Evolutionary conservation across 2,329 filamentous ascomycete genomes (phyloP).

Genomic region (Aspergillus novofumigatus): DNA sequence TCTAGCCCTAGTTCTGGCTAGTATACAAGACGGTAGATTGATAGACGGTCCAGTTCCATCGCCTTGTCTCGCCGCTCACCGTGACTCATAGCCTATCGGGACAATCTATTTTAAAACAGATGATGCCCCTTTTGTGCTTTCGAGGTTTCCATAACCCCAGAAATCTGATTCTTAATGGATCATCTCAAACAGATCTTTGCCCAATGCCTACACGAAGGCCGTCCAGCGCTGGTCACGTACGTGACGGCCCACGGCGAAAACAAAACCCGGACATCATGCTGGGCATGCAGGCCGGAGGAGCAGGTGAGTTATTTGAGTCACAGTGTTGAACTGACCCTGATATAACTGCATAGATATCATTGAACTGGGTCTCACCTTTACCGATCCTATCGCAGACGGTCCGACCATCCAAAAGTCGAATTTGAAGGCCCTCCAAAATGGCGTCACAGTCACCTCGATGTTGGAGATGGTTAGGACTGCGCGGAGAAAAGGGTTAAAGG

Average conservation of each 20-base stretch:
- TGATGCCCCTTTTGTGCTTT: too few relatives aligned
- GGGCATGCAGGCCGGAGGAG: constrained; percentile 80
- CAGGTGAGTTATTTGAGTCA: constrained; percentile 55
- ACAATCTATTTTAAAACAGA: too few relatives aligned
- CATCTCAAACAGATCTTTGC: constrained; percentile 50
- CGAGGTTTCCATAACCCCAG: too few relatives aligned
- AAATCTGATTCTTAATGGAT: constrained; percentile 40
- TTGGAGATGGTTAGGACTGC: constrained; percentile 79
- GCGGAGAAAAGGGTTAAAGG: constrained; percentile 66
- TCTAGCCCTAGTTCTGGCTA: too few relatives aligned
- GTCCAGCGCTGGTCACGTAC: constrained; percentile 85
- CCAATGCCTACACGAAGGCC: constrained; percentile 47
- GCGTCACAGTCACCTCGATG: constrained; percentile 72
- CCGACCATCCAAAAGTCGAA: constrained; percentile 93
- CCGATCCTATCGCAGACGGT: constrained; percentile 91
- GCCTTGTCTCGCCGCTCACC: too few relatives aligned
- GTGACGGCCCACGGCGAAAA: constrained; percentile 76
- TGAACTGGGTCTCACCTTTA: constrained; percentile 91
- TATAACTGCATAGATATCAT: constrained; percentile 64
- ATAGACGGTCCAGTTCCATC: too few relatives aligned
- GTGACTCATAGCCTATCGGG: too few relatives aligned
- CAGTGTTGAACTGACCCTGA: background rate
- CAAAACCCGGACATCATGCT: constrained; percentile 78
- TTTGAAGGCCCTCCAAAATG: constrained; percentile 77
- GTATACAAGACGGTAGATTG: too few relatives aligned